Evolutionary conservation across 768 basidiomycete genomes (phyloP).

Genomic region (Trametes villosa): DNA sequence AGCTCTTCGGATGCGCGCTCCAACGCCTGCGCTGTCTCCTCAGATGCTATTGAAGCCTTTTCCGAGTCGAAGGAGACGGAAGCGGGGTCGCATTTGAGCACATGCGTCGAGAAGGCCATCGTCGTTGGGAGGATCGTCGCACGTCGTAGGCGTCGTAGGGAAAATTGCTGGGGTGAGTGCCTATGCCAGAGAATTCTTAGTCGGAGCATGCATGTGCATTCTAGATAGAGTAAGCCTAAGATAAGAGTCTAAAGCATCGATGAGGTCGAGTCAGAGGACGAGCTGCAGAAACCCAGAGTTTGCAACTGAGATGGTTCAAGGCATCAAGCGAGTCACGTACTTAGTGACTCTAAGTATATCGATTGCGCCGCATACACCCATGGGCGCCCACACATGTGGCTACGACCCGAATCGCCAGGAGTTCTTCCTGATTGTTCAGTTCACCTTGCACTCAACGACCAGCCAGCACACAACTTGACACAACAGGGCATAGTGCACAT

Average conservation of each 20-base stretch:
- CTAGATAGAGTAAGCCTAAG: not conserved
- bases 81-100: slow-evolving; percentile 66
- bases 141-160: not conserved
- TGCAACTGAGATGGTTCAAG: not conserved
- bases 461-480: too few relatives aligned
- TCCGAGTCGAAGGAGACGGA: slow-evolving; percentile 62
- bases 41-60: slow-evolving; percentile 52
- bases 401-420: not conserved
- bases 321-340: slow-evolving; percentile 8
- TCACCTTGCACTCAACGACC: too few relatives aligned
- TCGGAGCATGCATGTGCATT: slow-evolving; percentile 16
- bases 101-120: slow-evolving; percentile 37
- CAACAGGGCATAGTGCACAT: too few relatives aligned
- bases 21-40: slow-evolving; percentile 57
- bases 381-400: not conserved
- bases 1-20: slow-evolving; percentile 60
- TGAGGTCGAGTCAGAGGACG: slow-evolving; percentile 7
- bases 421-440: not conserved
- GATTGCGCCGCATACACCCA: not conserved
- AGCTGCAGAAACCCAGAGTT: not conserved
- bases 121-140: slow-evolving; percentile 1
- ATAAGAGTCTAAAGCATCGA: slow-evolving; percentile 1
- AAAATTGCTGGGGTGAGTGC: not conserved
- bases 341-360: slow-evolving; percentile 8
- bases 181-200: slow-evolving; percentile 11